Conservation (phyloP, 768 basidiomycete species). For the Tulasnella sp. region DNA sequence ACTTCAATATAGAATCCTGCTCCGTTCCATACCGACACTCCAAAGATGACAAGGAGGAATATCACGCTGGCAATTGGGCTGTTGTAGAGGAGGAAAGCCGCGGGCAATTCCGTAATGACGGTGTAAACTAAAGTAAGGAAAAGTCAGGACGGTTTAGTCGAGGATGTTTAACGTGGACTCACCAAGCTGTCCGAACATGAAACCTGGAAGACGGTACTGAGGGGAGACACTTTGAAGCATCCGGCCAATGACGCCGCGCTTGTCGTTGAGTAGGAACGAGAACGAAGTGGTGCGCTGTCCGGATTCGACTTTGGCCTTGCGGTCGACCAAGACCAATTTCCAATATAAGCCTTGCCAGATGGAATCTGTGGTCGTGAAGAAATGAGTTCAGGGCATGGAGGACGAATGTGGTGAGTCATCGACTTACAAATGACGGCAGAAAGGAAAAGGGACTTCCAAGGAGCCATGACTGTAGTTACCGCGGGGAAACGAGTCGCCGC, state of each 20-base stretch:
- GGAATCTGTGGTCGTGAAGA: conserved; percentile 49
- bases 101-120: conserved; percentile 74
- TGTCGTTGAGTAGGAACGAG: conserved; percentile 78
- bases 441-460: conserved; percentile 59
- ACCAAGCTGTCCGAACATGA: conserved; percentile 82
- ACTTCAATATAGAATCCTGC: conserved; percentile 95
- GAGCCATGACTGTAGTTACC: conserved; percentile 53
- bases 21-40: conserved; percentile 90
- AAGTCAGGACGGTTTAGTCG: conserved; percentile 21
- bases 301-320: conserved; percentile 80
- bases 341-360: conserved; percentile 92
- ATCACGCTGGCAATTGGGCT: conserved; percentile 63
- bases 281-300: conserved; percentile 87
- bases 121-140: conserved; percentile 50
- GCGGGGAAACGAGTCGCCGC: conserved; percentile 80
- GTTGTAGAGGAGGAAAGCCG: conserved; percentile 73
- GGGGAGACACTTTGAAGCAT: conserved; percentile 48
- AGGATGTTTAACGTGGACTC: conserved; percentile 17
- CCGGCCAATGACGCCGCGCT: conserved; percentile 71
- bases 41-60: conserved; percentile 71
- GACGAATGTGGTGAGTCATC: not conserved
- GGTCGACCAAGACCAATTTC: conserved; percentile 89
- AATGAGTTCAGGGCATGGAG: not conserved
- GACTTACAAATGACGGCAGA: conserved; percentile 74
- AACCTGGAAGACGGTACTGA: conserved; percentile 51